Base-by-base conservation (phyloP, 2,329 filamentous ascomycete genomes). In the Lachnellula hyalina region DNA sequence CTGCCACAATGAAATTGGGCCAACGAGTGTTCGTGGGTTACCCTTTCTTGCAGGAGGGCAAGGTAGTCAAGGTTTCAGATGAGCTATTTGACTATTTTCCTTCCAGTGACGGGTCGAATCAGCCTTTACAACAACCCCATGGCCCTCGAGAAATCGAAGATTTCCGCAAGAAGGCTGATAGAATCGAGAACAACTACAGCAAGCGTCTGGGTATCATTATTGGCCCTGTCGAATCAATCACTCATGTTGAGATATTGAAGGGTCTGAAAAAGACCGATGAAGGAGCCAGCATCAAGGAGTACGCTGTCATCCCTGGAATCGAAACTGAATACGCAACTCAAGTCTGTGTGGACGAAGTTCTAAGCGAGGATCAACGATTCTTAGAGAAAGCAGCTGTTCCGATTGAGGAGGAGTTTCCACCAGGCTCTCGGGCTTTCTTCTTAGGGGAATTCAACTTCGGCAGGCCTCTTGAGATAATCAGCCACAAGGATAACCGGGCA, bases 381-480 rank as follows among this genome's bases (percentile, higher is more conserved):
- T 82, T 97, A 51, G 94, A 99, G 73, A 87, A 85, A 65, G 86
- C 81, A 12, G 92, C 94, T n/a, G 68, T 96, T 5, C 88, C 93
- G 1, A 86, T 99, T 35, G 87, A 92, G 63, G 86, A 96, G 70
- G 94, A 99, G 67, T 97, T 96, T 60, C 92, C 94, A 0, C 73
- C 85, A 53, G 86, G 85, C 40, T 89, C 90, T 1, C 83, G 86
- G 53, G 91, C 89, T 0, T 99, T 99, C 75, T 97, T 96, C 77
- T 76, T 99, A 2, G 94, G 94, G 47, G 92, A 96, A 38, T 95
- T 87, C 73, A 90, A 90, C 51, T 97, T 96, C 65, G 94, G 94
- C 15, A 84, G 92, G 38, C 93, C 94, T 3, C 75, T 96, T n/a
- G 85, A 94, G 69, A 84, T 99, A 21, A 81, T 82, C 23, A 84